phyloP scores from a whole-genome alignment of 768 basidiomycete genomes.

The Naganishia friedmannii region DNA sequence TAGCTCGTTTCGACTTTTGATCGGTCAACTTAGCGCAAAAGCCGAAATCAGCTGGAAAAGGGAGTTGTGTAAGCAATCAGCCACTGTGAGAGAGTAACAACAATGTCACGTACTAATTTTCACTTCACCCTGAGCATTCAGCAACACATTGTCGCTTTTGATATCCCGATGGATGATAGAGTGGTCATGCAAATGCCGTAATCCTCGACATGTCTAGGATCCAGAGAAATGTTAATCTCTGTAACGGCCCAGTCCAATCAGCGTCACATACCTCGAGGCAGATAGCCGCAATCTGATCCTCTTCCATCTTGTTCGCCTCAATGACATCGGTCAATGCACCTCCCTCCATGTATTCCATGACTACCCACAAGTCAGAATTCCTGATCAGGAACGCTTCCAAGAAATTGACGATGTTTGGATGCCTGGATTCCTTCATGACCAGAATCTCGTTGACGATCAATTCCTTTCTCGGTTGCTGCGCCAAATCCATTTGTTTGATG shows the following conservation, averaged over 20 bases:
- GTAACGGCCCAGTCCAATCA: neutral
- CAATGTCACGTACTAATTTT: slow-evolving; percentile 81
- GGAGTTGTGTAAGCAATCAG: slow-evolving; percentile 11
- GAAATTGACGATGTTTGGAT: slow-evolving; percentile 96
- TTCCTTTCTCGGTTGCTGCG: slow-evolving; percentile 93
- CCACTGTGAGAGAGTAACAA: neutral
- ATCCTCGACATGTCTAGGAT: slow-evolving; percentile 82
- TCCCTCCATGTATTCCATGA: slow-evolving; percentile 99
- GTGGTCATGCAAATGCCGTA: slow-evolving; percentile 87
- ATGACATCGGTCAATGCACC: slow-evolving; percentile 91
- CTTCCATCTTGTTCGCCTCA: slow-evolving; percentile 90
- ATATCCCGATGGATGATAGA: slow-evolving; percentile 96
- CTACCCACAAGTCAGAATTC: slow-evolving; percentile 90
- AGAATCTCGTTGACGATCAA: slow-evolving; percentile 96
- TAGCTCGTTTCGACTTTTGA: slow-evolving; percentile 93
- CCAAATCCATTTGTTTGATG: slow-evolving; percentile 97
- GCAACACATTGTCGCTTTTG: slow-evolving; percentile 91
- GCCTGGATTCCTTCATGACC: slow-evolving; percentile 97
- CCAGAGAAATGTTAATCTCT: slow-evolving; percentile 6
- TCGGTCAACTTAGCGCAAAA: slow-evolving; percentile 95
- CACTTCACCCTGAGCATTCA: slow-evolving; percentile 86
- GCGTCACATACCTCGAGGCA: slow-evolving; percentile 70
- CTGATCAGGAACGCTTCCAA: slow-evolving; percentile 85
- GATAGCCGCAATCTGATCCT: slow-evolving; percentile 92
- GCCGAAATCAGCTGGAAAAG: slow-evolving; percentile 77